Evolutionary conservation across 2,329 filamentous ascomycete genomes (phyloP), one percentile per base, ranked within the genome.

Genomic region (Diaporthe capsici): DNA sequence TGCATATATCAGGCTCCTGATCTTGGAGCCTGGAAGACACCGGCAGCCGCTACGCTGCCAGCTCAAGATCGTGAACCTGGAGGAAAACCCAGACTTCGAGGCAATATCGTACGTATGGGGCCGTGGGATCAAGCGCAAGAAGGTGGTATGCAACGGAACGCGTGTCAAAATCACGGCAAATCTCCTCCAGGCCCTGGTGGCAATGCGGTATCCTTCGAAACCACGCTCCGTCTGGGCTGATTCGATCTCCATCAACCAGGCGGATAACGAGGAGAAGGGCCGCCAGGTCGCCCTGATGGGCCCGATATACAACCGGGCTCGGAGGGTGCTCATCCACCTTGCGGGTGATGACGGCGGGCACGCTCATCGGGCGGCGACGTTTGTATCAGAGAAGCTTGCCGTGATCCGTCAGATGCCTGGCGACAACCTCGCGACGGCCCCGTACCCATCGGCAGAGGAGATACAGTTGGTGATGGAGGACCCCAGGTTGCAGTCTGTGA

Each of bases 71-170:
- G 58, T 63, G 12, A 63, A 63, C 13, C n/a, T 63, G 15, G 51
- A 74, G 22, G 72, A 70, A 5, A 1, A 47, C 1, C 60, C 51
- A 9, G 20, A 39, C 20, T 68, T 58, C 4, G 51, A 68, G n/a
- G 72, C 60, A 15, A 31, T 68, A 42, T 70, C 72, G 3, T 68
- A 74, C n/a, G 61, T 74, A 9, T 68, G 58, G 72, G 72, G 72
- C 1, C 61, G 49, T 17, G 20, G 49, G 0, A 42, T 44, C 13
- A 63, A 63, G 58, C n/a, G 37, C 0, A 63, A 63, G n/a, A 44
- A 28, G 37, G 58, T 44, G 3, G 4, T 44, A 20, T 63, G 37
- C 39, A 63, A 63, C 58, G 58, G 37, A 1, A 28, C 7, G 4
- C 37, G 7, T 5, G 13, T 63, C 37, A 63, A 63, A 2, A 63